Conservation (phyloP, 2,329 filamentous ascomycete genomes). For the Fusarium annulatum region DNA sequence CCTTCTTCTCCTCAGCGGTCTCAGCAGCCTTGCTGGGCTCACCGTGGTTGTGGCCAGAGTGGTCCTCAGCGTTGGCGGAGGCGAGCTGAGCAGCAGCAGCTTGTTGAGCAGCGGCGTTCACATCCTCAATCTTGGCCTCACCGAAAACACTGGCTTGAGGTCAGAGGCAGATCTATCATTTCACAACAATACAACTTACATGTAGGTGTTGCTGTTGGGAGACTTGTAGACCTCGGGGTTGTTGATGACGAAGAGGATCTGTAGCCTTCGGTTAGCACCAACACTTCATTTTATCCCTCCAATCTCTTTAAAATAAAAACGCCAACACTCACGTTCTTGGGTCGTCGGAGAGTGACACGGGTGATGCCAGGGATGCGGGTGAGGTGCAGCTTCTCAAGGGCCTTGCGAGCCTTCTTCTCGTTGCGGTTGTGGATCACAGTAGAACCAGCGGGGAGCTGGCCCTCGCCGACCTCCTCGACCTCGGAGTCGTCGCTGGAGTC, state of each 20-base stretch:
- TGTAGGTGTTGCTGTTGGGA: constrained; percentile 99
- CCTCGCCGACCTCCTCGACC: constrained; percentile 84
- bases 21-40: constrained; percentile 73
- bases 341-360: constrained; percentile 95
- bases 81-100: constrained; percentile 96
- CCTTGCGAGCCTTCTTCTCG: constrained; percentile 99
- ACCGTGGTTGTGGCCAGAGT: constrained; percentile 78
- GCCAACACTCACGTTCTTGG: constrained; percentile 86
- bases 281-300: constrained; percentile 22
- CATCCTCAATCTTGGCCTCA: constrained; percentile 99
- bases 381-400: constrained; percentile 97
- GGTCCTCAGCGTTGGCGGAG: constrained; percentile 71
- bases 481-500: constrained; percentile 79
- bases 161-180: not conserved
- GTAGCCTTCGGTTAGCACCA: constrained; percentile 41
- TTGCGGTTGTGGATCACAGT: constrained; percentile 96
- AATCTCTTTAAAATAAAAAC: not conserved
- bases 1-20: constrained; percentile 76
- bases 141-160: constrained; percentile 85
- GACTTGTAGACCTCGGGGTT: constrained; percentile 99
- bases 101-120: constrained; percentile 97
- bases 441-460: constrained; percentile 82
- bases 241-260: constrained; percentile 99
- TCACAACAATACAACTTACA: constrained; percentile 71
- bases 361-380: constrained; percentile 98